Evolutionary conservation across 441 rosid genomes (phyloP), one percentile per base, ranked within the genome.

Genomic region (Populus hybrid): DNA sequence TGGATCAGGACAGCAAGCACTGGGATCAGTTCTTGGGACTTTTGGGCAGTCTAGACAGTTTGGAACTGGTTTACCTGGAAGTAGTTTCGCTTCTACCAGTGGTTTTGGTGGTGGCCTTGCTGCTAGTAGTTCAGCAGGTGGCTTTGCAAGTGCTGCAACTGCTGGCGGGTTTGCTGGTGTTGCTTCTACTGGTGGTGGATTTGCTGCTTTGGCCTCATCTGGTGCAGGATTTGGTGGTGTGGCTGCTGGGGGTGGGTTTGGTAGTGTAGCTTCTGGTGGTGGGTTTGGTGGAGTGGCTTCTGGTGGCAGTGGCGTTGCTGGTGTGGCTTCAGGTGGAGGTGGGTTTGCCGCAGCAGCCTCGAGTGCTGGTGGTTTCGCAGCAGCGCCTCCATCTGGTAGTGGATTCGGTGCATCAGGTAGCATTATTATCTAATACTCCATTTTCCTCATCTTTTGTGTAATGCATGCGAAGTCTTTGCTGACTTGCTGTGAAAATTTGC

Each of bases 31-130:
- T 84, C 98, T 96, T 46, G 98, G 99, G 82, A 67, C 98, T 75
- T 96, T 96, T 88, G 98, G 99, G 61, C 98, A 93, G 89, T 92
- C 98, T 1, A 89, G 98, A 79, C 98, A 96, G 86, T 61, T 96
- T 18, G 98, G 98, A 72, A 28, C 86, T 76, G 91, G 94, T 84
- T 76, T 88, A 38, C 81, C 93, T 38, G 92, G 90, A 66, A 79
- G 89, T 84, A 89, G 90, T 40, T 85, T 89, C 83, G 90, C 88
- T 79, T 79, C 94, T 81, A 83, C 89, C 9, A 78, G 85, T 73
- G 82, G 90, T 74, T 85, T 89, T 77, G 87, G 84, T 65, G 21
- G 61, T 18, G 61, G 61, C 61, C 61, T 53, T 53, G 61, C 61
- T 53, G 1, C 61, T 53, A 53, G 61, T 53, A 53, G 61, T 6